Percentiles rank a stretch among this genome's conserved stretches.
Evolutionary conservation across 2,329 filamentous ascomycete species (phyloP).

Genomic region (Didymella pinodella): DNA sequence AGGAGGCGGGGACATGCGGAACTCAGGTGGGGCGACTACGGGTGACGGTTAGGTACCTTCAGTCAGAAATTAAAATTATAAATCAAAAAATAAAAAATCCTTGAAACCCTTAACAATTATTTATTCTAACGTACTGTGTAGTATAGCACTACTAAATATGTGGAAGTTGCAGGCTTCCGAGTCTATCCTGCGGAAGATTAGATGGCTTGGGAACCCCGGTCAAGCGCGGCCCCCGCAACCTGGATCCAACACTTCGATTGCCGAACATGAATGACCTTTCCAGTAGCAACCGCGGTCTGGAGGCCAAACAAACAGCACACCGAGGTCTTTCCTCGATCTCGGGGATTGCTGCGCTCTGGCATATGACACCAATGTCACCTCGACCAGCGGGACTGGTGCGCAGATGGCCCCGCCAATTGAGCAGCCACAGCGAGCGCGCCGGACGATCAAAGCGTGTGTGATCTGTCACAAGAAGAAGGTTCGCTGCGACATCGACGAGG

Average conservation of each 20-base stretch:
- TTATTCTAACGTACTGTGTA: too few species aligned
- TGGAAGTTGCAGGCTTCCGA: neutral
- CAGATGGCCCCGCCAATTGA: constrained; percentile 28
- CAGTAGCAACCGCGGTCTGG: constrained; percentile 5
- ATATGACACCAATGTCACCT: constrained; percentile 10
- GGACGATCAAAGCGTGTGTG: constrained; percentile 51
- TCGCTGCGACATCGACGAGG: constrained; percentile 37
- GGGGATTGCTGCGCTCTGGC: neutral
- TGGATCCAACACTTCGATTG: constrained; percentile 9
- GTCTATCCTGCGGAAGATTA: neutral
- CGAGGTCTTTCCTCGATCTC: neutral
- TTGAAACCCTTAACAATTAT: too few species aligned
- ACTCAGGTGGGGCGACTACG: constrained; percentile 1
- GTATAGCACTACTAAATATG: too few species aligned
- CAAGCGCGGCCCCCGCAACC: constrained; percentile 16
- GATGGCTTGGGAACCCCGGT: constrained; percentile 5
- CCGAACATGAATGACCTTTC: constrained; percentile 3
- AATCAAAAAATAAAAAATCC: too few species aligned
- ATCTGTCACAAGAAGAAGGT: constrained; percentile 57
- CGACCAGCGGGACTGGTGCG: neutral
- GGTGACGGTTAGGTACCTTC: too few species aligned
- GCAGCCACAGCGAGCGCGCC: constrained; percentile 33
- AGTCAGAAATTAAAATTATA: too few species aligned
- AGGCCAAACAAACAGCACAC: neutral
- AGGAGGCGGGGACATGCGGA: constrained; percentile 14